Conservation (phyloP, 768 basidiomycete species). For the Dacryopinax primogenitus region DNA sequence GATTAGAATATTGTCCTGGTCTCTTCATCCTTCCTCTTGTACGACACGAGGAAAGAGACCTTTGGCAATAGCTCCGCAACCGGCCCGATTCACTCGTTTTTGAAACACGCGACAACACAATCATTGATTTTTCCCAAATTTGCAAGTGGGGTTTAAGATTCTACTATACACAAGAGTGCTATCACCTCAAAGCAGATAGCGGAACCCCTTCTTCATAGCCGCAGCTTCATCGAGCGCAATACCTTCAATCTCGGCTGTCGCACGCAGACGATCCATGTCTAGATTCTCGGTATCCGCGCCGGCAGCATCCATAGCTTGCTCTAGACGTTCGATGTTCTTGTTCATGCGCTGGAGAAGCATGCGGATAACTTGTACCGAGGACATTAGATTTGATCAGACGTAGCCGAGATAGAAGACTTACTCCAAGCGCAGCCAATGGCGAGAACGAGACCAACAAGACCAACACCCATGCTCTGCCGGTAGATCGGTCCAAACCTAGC, state of each 20-base stretch:
- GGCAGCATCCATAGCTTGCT: constrained; percentile 29
- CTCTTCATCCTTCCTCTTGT: no score
- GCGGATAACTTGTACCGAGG: constrained; percentile 36
- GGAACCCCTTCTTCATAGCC: constrained; percentile 43
- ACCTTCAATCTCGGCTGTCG: constrained; percentile 47
- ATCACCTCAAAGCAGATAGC: constrained; percentile 48
- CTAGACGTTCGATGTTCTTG: constrained; percentile 32
- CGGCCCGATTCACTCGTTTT: no score
- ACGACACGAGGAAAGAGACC: no score
- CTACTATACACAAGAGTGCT: no score
- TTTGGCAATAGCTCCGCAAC: no score
- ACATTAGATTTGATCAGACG: background rate
- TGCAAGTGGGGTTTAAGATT: no score
- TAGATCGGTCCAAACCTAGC: background rate
- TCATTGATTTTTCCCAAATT: no score
- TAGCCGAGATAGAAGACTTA: constrained; percentile 18
- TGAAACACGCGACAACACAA: no score
- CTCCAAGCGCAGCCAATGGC: constrained; percentile 25
- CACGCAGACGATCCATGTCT: constrained; percentile 39
- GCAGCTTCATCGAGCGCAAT: constrained; percentile 49
- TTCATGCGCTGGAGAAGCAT: constrained; percentile 39
- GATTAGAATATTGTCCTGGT: no score
- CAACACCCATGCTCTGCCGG: constrained; percentile 5
- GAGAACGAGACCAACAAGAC: constrained; percentile 14
- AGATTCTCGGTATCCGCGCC: constrained; percentile 32